These are phyloP conservation scores for Peronosclerospora sorghi DNA, from an alignment of 352 stramenopile genomes.

Conservation along the genomic window DNA sequence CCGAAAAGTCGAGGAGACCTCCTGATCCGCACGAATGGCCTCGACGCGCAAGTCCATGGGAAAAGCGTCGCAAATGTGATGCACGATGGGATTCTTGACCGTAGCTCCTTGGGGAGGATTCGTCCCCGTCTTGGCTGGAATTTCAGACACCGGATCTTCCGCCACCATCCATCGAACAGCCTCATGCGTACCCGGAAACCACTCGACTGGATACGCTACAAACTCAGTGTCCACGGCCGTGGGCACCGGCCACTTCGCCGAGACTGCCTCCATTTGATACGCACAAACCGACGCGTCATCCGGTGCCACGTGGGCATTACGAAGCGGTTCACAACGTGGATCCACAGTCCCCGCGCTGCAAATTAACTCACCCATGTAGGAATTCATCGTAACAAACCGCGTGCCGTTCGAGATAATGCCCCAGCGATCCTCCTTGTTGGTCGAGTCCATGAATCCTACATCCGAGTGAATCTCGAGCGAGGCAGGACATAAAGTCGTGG, in stretches of 20 bases:
- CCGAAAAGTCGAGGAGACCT: conserved; percentile 19
- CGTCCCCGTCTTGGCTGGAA: conserved; percentile 53
- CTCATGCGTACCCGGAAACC: conserved; percentile 33
- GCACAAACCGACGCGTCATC: conserved; percentile 19
- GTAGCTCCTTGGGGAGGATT: conserved; percentile 36
- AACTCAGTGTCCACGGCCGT: conserved; percentile 35
- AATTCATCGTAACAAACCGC: conserved; percentile 34
- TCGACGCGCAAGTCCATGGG: conserved; percentile 68
- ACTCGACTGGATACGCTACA: conserved; percentile 49
- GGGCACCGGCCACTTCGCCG: conserved; percentile 39
- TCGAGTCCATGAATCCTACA: conserved; percentile 16
- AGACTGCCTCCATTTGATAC: conserved; percentile 77
- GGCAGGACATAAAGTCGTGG: conserved; percentile 21
- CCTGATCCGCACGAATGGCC: conserved; percentile 73
- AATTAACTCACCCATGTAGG: conserved; percentile 36
- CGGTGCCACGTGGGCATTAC: conserved; percentile 3
- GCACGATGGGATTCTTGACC: conserved; percentile 43
- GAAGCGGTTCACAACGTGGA: conserved; percentile 10
- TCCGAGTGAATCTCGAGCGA: conserved; percentile 31
- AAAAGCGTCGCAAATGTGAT: conserved; percentile 53
- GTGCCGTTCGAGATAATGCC: conserved; percentile 37
- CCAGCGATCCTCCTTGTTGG: conserved; percentile 19
- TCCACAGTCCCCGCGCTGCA: conserved; percentile 27
- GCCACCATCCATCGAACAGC: conserved; percentile 76
- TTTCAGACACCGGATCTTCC: conserved; percentile 80